A percentile compares a stretch with the other conserved stretches of the same genome.
These are phyloP conservation scores for Saccharomyces hybrid DNA, from an alignment of 1,139 yeast species.

Conservation along the genomic window DNA sequence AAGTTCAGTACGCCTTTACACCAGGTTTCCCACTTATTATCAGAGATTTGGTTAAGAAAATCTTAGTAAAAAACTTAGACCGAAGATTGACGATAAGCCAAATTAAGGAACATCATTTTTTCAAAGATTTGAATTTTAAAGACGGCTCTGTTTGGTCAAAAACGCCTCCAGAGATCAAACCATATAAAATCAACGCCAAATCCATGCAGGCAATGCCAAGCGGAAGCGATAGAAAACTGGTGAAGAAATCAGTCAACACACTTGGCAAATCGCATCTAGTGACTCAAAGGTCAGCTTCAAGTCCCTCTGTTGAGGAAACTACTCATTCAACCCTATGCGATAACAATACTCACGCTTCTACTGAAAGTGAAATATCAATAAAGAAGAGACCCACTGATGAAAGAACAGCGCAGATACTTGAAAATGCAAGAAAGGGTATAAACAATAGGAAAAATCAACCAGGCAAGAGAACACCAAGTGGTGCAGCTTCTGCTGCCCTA, in stretches of 20 bases:
- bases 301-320: background rate
- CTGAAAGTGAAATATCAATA: slow-evolving; percentile 4
- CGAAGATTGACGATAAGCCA: slow-evolving; percentile 60
- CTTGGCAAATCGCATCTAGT: background rate
- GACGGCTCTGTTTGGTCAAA: slow-evolving; percentile 57
- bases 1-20: slow-evolving; percentile 72
- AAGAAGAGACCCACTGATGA: slow-evolving; percentile 20
- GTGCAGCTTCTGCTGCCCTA: slow-evolving; percentile 34
- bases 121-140: slow-evolving; percentile 55
- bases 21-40: slow-evolving; percentile 70
- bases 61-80: slow-evolving; percentile 59
- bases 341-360: slow-evolving; percentile 14
- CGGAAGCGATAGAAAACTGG: slow-evolving; percentile 23
- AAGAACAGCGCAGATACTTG: slow-evolving; percentile 28
- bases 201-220: slow-evolving; percentile 39
- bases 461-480: slow-evolving; percentile 17
- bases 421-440: slow-evolving; percentile 23
- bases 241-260: background rate
- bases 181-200: slow-evolving; percentile 49
- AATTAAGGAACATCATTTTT: slow-evolving; percentile 74
- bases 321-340: slow-evolving; percentile 3
- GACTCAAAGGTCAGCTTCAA: background rate
- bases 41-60: slow-evolving; percentile 59
- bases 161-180: slow-evolving; percentile 69
- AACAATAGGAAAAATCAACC: slow-evolving; percentile 18